Evolutionary conservation across 1,284 basidiomycete species (phyloP), one percentile per base, ranked within the genome.

Genomic region (Heterobasidion annosum): DNA sequence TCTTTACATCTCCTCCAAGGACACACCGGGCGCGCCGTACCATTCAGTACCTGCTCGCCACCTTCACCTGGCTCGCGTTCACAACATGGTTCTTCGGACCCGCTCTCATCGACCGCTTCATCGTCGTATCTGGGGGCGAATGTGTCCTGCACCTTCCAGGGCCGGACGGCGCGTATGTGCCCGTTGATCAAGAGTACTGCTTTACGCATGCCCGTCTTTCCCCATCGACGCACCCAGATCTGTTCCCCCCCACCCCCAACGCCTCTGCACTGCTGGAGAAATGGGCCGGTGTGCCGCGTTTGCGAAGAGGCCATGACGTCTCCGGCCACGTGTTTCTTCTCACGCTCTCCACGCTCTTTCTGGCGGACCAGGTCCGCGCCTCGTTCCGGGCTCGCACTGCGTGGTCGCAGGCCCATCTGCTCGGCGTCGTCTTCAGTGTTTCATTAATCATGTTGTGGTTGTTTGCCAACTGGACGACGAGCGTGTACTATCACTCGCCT

Each of bases 301-400:
- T 91, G 61, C 80, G 81, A 64, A 84, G 79, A 57, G 95, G 95
- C 0, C 93, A 97, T 67, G 96, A 99, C 65, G 83, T 98, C 12
- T 95, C 92, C 0, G 95, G 95, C 1, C 96, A 99, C 67, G 79
- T 93, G 32, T 98, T 98, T 73, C 79, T 99, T 58, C 79, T 98
- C 61, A 89, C 89, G 1, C 81, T 97, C 71, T 79, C 86, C n/a
- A 73, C 80, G 8, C 73, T 97, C 16, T 86, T 97, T 65, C 77
- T 97, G 43, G 76, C 82, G 1, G 84, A 93, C 63, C 90, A 94
- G 66, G 67, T 96, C 15, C 63, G 73, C 54, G 66, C 74, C 40
- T 79, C 79, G 19, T 70, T 82, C 55, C 12, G 16, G 8, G 65
- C 54, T 54, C 63, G 59, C 34, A 52, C 51, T 8, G 34, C 57